Evolutionary conservation across 371 early-diverging fungal genomes (phyloP), one percentile per base, ranked within the genome.

Genomic region (Quaeritorhiza haematococci): DNA sequence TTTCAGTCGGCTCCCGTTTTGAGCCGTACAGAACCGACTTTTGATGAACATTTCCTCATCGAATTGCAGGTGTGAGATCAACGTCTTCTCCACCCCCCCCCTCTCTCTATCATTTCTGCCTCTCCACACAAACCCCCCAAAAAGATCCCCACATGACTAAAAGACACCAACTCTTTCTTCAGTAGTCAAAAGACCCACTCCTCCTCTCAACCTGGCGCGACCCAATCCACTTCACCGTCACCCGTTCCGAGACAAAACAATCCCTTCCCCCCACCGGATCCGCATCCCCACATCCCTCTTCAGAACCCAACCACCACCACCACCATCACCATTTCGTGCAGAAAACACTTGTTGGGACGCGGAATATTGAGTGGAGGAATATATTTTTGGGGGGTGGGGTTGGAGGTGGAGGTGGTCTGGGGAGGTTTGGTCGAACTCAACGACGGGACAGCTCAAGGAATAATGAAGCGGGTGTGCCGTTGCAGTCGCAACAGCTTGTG

Each of bases 1-100:
- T n/a, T n/a, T n/a, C n/a, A n/a, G n/a, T n/a, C n/a, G n/a, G 32
- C 10, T 7, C 62, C 44, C 13, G 64, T 63, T 21, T 46, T 63
- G 64, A 53, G 59, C 27, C 24, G 57, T 21, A 63, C 61, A 3
- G 72, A 72, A 32, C 72, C 72, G 1, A n/a, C 29, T 0, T 68
- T 72, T 43, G 55, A 62, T 38, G 57, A 49, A 24, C 43, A 59
- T 32, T 56, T 62, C 23, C 33, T 67, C 21, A 26, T 72, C n/a
- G 63, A 72, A 42, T 52, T 72, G 13, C 62, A 19, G 17, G 71
- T 67, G n/a, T n/a, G n/a, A n/a, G n/a, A n/a, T n/a, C n/a, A n/a
- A n/a, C n/a, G n/a, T n/a, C n/a, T n/a, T n/a, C n/a, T n/a, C n/a
- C n/a, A n/a, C n/a, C n/a, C n/a, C n/a, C n/a, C n/a, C n/a, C n/a